Percentiles rank a stretch among this genome's conserved stretches.
Conservation (phyloP, 2,329 filamentous ascomycete genomes). For the Emmonsiellopsis sp. region DNA sequence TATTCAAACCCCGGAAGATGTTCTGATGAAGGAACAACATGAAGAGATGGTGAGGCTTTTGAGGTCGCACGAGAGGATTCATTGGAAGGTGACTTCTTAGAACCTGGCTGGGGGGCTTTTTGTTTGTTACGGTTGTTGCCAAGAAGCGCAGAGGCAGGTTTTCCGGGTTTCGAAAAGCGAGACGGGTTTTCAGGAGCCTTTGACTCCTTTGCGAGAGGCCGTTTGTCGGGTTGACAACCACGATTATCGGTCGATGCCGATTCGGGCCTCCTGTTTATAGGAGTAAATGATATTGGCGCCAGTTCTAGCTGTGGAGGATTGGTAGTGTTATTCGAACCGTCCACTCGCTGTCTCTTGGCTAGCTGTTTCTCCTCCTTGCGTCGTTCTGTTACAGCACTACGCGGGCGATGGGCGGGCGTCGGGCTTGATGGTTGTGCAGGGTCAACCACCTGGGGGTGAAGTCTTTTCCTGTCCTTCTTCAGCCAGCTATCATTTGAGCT, state of each 20-base stretch:
- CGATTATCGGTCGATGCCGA: background rate
- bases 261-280: background rate
- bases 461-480: constrained; percentile 4
- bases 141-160: background rate
- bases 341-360: background rate
- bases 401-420: constrained; percentile 6
- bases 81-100: background rate
- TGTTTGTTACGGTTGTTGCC: background rate
- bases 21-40: constrained; percentile 27
- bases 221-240: background rate
- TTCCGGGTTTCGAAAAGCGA: background rate
- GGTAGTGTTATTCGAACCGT: background rate
- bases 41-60: constrained; percentile 17
- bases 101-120: background rate
- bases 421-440: constrained; percentile 6
- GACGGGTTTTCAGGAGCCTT: background rate
- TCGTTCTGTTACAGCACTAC: background rate
- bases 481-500: constrained; percentile 6
- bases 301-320: no score
- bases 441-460: background rate
- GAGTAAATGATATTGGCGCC: background rate
- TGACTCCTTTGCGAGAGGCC: background rate
- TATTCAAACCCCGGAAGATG: constrained; percentile 33
- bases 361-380: background rate
- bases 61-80: background rate